A percentile compares a stretch with the other conserved stretches of the same genome.
phyloP scores from a whole-genome alignment of 2,329 filamentous ascomycete species.

The Scytalidium sp. region DNA sequence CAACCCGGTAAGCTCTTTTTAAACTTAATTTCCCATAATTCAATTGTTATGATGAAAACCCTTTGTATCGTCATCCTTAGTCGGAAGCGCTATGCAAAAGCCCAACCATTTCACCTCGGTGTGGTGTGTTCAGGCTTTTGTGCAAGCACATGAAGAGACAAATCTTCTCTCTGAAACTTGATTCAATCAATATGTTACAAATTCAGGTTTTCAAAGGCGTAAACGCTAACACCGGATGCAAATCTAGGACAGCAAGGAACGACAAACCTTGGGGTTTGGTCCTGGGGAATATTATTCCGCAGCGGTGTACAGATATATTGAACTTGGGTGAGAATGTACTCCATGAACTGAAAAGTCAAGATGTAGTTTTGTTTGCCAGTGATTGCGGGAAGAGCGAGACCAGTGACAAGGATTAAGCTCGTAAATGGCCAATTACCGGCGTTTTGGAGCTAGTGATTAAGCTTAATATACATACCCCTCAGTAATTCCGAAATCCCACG shows the following conservation, averaged over 20 bases:
- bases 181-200: constrained; percentile 1
- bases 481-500: neutral
- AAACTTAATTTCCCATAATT: constrained; percentile 3
- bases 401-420: too few relatives aligned
- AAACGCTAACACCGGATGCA: neutral
- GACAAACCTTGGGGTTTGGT: too few relatives aligned
- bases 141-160: constrained; percentile 42
- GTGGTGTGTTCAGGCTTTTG: constrained; percentile 22
- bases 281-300: too few relatives aligned
- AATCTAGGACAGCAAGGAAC: neutral
- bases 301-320: too few relatives aligned
- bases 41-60: constrained; percentile 78
- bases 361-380: too few relatives aligned
- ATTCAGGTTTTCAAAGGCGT: neutral
- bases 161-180: constrained; percentile 49
- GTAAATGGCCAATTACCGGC: too few relatives aligned
- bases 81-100: constrained; percentile 53
- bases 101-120: constrained; percentile 27
- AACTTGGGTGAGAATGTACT: too few relatives aligned
- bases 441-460: too few relatives aligned
- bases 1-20: neutral
- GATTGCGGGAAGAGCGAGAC: too few relatives aligned
- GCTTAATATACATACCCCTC: neutral
- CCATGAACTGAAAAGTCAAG: too few relatives aligned
- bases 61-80: constrained; percentile 96